A percentile compares a stretch with the other conserved stretches of the same genome.
Evolutionary conservation across 2,329 filamentous ascomycete species (phyloP).

Genomic region (Hymenoscyphus repandus): DNA sequence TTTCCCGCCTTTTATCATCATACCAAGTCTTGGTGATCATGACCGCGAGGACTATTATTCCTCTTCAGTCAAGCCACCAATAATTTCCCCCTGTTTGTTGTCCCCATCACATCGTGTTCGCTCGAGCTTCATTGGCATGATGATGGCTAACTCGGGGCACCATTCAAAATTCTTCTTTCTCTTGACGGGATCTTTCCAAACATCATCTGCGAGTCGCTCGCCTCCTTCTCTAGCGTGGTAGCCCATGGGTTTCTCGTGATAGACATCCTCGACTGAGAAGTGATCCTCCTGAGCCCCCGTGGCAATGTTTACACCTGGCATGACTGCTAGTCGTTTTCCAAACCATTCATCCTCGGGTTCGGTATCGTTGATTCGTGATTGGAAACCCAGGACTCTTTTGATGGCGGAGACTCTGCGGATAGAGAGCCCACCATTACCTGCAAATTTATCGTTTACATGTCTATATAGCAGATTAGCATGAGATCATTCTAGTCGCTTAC

Average conservation of each 20-base stretch:
- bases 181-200: slow-evolving; percentile 42
- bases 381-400: slow-evolving; percentile 41
- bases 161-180: slow-evolving; percentile 47
- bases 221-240: slow-evolving; percentile 46
- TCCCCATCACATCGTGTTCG: slow-evolving; percentile 39
- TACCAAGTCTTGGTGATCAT: too few species aligned
- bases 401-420: slow-evolving; percentile 49
- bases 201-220: slow-evolving; percentile 34
- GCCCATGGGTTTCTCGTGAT: slow-evolving; percentile 47
- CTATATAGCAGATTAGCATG: slow-evolving; percentile 24
- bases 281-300: slow-evolving; percentile 34
- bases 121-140: slow-evolving; percentile 53
- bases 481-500: neutral
- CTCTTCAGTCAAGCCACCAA: neutral
- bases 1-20: too few species aligned
- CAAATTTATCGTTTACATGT: slow-evolving; percentile 38
- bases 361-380: slow-evolving; percentile 45
- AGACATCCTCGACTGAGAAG: slow-evolving; percentile 46
- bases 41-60: too few species aligned
- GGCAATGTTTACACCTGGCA: slow-evolving; percentile 46
- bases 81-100: slow-evolving; percentile 23
- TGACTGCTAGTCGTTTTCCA: slow-evolving; percentile 40
- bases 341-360: slow-evolving; percentile 53
- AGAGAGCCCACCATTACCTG: slow-evolving; percentile 50
- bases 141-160: slow-evolving; percentile 50